Percentiles rank a stretch among this genome's conserved stretches.
Conservation (phyloP, 768 basidiomycete species). For the Termitomyces sp. region DNA sequence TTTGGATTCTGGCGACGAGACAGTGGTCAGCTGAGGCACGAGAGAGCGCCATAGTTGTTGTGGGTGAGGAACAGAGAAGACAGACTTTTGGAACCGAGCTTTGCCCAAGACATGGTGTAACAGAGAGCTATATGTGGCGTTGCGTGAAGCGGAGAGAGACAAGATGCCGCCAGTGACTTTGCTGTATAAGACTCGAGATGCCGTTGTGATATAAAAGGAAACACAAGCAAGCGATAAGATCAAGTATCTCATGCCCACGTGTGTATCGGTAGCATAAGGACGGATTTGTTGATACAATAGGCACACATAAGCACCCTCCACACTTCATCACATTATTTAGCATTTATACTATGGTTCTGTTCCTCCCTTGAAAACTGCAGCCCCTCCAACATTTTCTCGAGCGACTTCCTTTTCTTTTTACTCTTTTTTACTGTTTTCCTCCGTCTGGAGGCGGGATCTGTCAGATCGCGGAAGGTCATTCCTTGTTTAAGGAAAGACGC, state of each 20-base stretch:
- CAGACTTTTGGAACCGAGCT: constrained; percentile 38
- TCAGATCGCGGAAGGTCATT: neutral
- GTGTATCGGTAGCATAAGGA: too few relatives aligned
- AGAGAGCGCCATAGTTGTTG: constrained; percentile 1
- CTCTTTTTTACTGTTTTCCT: neutral
- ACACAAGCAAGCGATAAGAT: constrained; percentile 3
- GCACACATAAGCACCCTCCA: too few relatives aligned
- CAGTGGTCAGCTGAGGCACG: constrained; percentile 5
- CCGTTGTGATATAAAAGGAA: constrained; percentile 10
- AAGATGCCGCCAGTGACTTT: constrained; percentile 29
- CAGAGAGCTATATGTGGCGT: constrained; percentile 13
- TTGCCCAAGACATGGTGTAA: constrained; percentile 55
- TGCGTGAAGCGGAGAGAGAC: constrained; percentile 18
- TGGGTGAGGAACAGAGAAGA: constrained; percentile 5
- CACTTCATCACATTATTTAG: neutral
- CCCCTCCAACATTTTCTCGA: constrained; percentile 1
- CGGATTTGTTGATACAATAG: neutral
- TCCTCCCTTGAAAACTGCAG: neutral
- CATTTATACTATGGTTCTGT: too few relatives aligned
- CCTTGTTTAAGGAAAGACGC: neutral
- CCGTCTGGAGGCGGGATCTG: too few relatives aligned
- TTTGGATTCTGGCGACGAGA: constrained; percentile 51
- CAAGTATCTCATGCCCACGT: neutral
- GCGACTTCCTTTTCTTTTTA: too few relatives aligned
- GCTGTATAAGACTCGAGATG: constrained; percentile 13